Percentiles rank a stretch among this genome's conserved stretches.
phyloP scores from a whole-genome alignment of 129 eudicot species.

The Flaveria ramosissima region DNA sequence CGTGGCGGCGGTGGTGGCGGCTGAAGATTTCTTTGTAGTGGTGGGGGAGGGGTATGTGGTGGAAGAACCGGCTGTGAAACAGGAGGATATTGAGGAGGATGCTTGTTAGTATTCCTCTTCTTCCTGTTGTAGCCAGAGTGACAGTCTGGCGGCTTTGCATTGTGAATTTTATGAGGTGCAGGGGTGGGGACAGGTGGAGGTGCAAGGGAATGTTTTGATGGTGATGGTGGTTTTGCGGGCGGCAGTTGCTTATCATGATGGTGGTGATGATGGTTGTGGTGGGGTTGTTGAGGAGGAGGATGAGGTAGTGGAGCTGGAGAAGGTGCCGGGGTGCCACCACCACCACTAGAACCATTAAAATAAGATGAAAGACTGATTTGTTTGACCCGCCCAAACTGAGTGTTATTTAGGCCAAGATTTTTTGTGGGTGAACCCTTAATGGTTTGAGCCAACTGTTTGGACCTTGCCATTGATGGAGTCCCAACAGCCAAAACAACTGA shows the following conservation, averaged over 20 bases:
- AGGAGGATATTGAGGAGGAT: constrained; percentile 50
- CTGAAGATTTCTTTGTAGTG: not conserved
- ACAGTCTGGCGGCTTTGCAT: constrained; percentile 56
- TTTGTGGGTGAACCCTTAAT: constrained; percentile 76
- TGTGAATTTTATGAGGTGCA: constrained; percentile 40
- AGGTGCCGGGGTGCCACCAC: constrained; percentile 48
- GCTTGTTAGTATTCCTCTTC: constrained; percentile 38
- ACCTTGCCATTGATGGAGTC: constrained; percentile 64
- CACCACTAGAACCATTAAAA: constrained; percentile 44
- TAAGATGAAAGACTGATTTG: constrained; percentile 93
- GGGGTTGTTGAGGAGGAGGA: constrained; percentile 44
- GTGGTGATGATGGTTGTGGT: constrained; percentile 54
- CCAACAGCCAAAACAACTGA: constrained; percentile 73
- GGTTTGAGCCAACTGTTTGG: constrained; percentile 84
- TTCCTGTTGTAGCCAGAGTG: constrained; percentile 40
- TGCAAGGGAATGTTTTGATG: constrained; percentile 39
- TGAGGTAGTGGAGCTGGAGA: constrained; percentile 64
- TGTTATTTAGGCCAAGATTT: constrained; percentile 91
- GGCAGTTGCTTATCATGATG: constrained; percentile 39
- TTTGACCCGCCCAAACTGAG: constrained; percentile 84
- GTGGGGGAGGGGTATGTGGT: constrained; percentile 35
- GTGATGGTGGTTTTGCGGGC: constrained; percentile 71
- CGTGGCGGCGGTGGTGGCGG: not conserved
- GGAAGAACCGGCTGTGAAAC: constrained; percentile 44
- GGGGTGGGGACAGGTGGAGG: constrained; percentile 43